These are phyloP conservation scores for Hemisphaericaspora nanyangensis DNA, from an alignment of 805 yeast species.

Conservation along the genomic window DNA sequence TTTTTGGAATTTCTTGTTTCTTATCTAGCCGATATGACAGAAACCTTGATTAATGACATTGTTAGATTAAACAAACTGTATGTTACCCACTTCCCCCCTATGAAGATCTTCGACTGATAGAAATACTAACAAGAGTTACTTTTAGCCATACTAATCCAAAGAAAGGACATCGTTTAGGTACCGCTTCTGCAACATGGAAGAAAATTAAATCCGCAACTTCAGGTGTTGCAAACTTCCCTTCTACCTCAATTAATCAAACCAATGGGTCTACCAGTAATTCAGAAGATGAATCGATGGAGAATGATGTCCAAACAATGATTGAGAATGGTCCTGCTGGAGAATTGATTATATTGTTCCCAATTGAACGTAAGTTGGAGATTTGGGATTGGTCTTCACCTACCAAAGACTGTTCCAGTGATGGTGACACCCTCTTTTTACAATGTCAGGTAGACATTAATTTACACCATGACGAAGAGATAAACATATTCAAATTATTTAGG, in stretches of 20 bases:
- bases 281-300: neutral
- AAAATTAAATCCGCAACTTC: slow-evolving; percentile 34
- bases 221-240: neutral
- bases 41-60: slow-evolving; percentile 2
- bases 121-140: no score
- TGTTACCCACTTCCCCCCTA: slow-evolving; percentile 2
- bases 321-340: slow-evolving; percentile 33
- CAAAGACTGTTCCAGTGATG: slow-evolving; percentile 12
- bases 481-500: neutral
- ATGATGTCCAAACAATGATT: slow-evolving; percentile 8
- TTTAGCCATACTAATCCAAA: slow-evolving; percentile 24
- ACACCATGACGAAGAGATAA: neutral
- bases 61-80: slow-evolving; percentile 5
- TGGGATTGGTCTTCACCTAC: slow-evolving; percentile 20
- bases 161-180: slow-evolving; percentile 35
- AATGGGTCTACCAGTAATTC: neutral
- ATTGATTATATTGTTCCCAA: slow-evolving; percentile 22
- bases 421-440: slow-evolving; percentile 22
- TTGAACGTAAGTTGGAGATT: slow-evolving; percentile 18
- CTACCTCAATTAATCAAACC: neutral
- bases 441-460: slow-evolving; percentile 10
- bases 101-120: no score
- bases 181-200: slow-evolving; percentile 41
- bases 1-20: no score
- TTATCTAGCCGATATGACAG: no score